These are phyloP conservation scores for Pichia pseudocactophila DNA, from an alignment of 805 yeast genomes.

Conservation along the genomic window DNA sequence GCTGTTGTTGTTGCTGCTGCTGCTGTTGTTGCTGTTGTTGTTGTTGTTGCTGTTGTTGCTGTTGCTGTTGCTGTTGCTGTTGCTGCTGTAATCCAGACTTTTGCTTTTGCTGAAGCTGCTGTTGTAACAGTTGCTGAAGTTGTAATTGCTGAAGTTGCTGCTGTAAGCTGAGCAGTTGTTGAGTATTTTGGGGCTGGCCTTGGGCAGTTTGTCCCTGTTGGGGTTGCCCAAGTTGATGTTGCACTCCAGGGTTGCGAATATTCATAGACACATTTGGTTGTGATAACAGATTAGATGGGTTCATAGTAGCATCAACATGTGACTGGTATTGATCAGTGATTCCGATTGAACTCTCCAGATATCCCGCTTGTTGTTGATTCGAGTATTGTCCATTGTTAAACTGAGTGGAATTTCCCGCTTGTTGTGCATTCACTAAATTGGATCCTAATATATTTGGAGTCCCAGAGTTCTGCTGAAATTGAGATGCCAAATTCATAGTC, in stretches of 20 bases:
- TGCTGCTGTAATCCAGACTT: conserved; percentile 19
- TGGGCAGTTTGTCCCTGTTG: conserved; percentile 23
- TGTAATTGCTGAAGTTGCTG: conserved; percentile 21
- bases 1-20: conserved; percentile 3
- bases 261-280: neutral
- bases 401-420: conserved; percentile 6
- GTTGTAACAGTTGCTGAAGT: conserved; percentile 19
- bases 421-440: conserved; percentile 5
- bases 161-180: conserved; percentile 16
- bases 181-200: conserved; percentile 21
- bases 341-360: neutral
- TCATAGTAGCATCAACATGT: neutral
- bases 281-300: neutral
- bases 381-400: conserved; percentile 5
- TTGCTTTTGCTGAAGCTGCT: conserved; percentile 5
- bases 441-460: conserved; percentile 1
- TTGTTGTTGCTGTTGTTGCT: conserved; percentile 17
- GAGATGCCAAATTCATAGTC: conserved; percentile 13
- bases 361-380: conserved; percentile 7
- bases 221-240: conserved; percentile 9
- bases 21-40: conserved; percentile 16
- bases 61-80: conserved; percentile 20
- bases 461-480: conserved; percentile 12
- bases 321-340: neutral
- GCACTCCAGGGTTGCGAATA: conserved; percentile 4